A percentile compares a stretch with the other conserved stretches of the same genome.
Conservation (phyloP, 768 basidiomycete genomes). For the Crepidotus variabilis region DNA sequence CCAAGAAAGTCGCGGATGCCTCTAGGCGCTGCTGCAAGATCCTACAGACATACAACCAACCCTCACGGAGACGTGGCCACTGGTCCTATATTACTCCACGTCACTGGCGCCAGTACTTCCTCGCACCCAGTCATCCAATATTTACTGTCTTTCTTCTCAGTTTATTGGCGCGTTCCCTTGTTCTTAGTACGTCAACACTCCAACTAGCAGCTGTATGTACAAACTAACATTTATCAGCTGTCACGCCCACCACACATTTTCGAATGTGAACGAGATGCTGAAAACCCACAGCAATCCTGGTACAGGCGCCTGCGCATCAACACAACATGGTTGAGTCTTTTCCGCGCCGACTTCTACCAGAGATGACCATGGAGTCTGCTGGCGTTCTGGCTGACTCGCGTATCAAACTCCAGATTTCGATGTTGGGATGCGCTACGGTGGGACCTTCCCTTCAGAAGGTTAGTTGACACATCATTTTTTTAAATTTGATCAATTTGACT, state of each 20-base stretch:
- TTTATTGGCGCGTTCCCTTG: background rate
- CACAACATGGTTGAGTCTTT: background rate
- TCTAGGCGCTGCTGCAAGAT: background rate
- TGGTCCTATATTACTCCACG: background rate
- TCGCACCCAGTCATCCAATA: background rate
- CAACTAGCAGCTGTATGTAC: background rate
- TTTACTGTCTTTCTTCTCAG: background rate
- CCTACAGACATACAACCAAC: background rate
- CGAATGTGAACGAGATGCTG: background rate
- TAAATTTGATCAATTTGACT: background rate
- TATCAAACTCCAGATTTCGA: background rate
- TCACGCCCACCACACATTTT: background rate
- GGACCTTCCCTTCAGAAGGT: background rate
- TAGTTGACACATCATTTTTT: background rate
- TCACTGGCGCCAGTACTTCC: background rate
- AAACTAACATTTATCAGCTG: background rate
- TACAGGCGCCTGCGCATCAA: background rate
- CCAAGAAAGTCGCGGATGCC: background rate
- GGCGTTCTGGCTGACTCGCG: slow-evolving; percentile 1
- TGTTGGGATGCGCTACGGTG: background rate
- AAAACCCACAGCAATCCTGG: slow-evolving; percentile 1
- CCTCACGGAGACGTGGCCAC: background rate
- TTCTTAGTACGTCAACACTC: background rate
- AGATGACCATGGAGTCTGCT: slow-evolving; percentile 1
- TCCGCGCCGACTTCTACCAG: background rate